Evolutionary conservation across 768 basidiomycete genomes (phyloP).

Genomic region (Atractiella rhizophila): DNA sequence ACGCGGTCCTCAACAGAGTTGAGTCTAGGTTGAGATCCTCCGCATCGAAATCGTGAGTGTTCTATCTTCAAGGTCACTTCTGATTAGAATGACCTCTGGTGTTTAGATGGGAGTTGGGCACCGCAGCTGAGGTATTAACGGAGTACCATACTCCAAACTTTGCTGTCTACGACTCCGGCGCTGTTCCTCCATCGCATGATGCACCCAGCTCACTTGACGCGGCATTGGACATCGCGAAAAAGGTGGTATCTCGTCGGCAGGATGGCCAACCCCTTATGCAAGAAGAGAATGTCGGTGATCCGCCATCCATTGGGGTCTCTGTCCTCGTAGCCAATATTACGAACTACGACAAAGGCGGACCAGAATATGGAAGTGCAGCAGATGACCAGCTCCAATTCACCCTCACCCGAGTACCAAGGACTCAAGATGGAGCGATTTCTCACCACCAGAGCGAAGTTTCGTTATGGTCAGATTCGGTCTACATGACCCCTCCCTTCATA

Average conservation of each 20-base stretch:
- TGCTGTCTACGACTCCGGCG: slow-evolving; percentile 29
- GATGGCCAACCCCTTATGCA: slow-evolving; percentile 25
- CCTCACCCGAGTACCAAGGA: slow-evolving; percentile 2
- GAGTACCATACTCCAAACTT: slow-evolving; percentile 28
- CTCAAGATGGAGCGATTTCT: slow-evolving; percentile 40
- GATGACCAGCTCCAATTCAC: slow-evolving; percentile 31
- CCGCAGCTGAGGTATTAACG: slow-evolving; percentile 25
- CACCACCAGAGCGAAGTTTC: slow-evolving; percentile 29
- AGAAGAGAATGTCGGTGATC: slow-evolving; percentile 41
- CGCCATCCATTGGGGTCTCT: slow-evolving; percentile 26
- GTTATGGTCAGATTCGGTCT: slow-evolving; percentile 35
- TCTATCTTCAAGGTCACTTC: no score
- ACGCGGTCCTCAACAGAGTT: no score
- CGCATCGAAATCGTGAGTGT: no score
- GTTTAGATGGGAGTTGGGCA: slow-evolving; percentile 7
- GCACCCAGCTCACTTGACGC: slow-evolving; percentile 7
- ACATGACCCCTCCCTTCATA: slow-evolving; percentile 28
- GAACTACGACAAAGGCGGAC: neutral
- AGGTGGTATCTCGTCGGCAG: slow-evolving; percentile 24
- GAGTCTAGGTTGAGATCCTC: no score
- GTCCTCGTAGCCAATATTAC: slow-evolving; percentile 4
- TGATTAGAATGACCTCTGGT: no score
- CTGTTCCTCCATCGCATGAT: slow-evolving; percentile 19
- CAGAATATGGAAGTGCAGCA: slow-evolving; percentile 3
- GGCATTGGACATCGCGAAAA: slow-evolving; percentile 26